These are phyloP conservation scores for Dipodascopsis uninucleata DNA, from an alignment of 805 yeast species.

Conservation along the genomic window DNA sequence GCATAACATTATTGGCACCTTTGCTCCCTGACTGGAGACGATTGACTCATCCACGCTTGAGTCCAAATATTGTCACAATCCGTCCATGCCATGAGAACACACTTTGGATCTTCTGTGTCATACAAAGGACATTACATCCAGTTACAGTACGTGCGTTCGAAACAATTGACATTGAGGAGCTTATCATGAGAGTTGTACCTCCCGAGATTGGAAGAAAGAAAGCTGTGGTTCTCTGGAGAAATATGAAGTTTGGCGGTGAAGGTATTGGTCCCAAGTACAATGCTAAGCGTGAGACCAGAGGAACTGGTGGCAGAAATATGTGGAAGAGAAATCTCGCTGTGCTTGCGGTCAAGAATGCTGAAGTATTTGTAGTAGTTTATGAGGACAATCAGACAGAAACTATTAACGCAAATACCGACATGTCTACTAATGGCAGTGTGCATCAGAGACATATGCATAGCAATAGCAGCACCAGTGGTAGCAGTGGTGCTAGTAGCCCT, in stretches of 20 bases:
- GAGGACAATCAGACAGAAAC: no score
- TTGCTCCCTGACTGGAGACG: slow-evolving; percentile 23
- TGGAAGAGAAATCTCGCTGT: slow-evolving; percentile 28
- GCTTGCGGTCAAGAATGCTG: slow-evolving; percentile 26
- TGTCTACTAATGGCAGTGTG: no score
- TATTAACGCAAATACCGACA: no score
- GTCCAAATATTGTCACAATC: slow-evolving; percentile 27
- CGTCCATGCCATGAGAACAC: slow-evolving; percentile 27
- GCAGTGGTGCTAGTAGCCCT: no score
- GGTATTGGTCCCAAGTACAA: slow-evolving; percentile 15
- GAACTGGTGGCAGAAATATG: slow-evolving; percentile 25
- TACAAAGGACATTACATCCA: slow-evolving; percentile 26
- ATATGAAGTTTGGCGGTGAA: slow-evolving; percentile 28
- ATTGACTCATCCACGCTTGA: slow-evolving; percentile 24
- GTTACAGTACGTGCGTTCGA: slow-evolving; percentile 28
- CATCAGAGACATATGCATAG: no score
- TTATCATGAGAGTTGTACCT: slow-evolving; percentile 22
- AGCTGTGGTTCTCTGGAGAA: slow-evolving; percentile 25
- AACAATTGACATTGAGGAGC: slow-evolving; percentile 26
- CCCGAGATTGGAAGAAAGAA: slow-evolving; percentile 22
- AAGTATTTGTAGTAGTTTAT: slow-evolving; percentile 25
- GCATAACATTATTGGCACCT: slow-evolving; percentile 23
- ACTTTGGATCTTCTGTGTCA: slow-evolving; percentile 25
- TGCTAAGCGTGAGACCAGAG: slow-evolving; percentile 24
- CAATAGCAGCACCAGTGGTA: no score